Conservation (phyloP, 768 basidiomycete species). For the Russula lepida region DNA sequence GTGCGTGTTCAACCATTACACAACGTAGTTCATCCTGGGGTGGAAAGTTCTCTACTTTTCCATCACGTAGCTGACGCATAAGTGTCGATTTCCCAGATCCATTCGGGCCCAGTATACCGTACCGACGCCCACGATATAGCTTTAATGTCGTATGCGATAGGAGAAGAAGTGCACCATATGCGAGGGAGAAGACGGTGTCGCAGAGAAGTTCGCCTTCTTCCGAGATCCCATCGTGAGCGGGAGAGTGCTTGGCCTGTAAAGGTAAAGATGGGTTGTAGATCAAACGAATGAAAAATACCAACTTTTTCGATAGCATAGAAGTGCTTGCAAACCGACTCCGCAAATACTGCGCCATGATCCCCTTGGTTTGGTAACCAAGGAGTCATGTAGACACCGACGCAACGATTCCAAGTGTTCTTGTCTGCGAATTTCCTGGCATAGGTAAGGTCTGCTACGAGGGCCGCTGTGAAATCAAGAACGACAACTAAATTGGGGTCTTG, state of each 20-base stretch:
- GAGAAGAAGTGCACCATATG: conserved; percentile 89
- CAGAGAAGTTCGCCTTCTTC: conserved; percentile 84
- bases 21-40: conserved; percentile 77
- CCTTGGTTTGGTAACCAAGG: conserved; percentile 50
- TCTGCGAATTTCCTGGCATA: conserved; percentile 49
- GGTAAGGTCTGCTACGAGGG: conserved; percentile 71
- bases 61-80: conserved; percentile 90
- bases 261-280: background rate
- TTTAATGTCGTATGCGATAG: conserved; percentile 90
- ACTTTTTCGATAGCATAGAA: conserved; percentile 72
- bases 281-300: conserved; percentile 6
- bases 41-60: conserved; percentile 95
- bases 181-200: conserved; percentile 90
- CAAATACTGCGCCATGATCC: conserved; percentile 42
- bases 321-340: conserved; percentile 58
- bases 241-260: conserved; percentile 49
- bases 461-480: conserved; percentile 63
- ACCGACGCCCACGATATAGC: conserved; percentile 82
- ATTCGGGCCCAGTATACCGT: conserved; percentile 94
- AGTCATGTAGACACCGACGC: conserved; percentile 60
- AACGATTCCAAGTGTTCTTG: conserved; percentile 53
- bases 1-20: conserved; percentile 95
- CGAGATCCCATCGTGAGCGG: conserved; percentile 33
- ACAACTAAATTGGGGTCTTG: conserved; percentile 47
- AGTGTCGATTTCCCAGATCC: conserved; percentile 95